Base-by-base conservation (phyloP, 2,329 filamentous ascomycete genomes). In the Penicillium digitatum region DNA sequence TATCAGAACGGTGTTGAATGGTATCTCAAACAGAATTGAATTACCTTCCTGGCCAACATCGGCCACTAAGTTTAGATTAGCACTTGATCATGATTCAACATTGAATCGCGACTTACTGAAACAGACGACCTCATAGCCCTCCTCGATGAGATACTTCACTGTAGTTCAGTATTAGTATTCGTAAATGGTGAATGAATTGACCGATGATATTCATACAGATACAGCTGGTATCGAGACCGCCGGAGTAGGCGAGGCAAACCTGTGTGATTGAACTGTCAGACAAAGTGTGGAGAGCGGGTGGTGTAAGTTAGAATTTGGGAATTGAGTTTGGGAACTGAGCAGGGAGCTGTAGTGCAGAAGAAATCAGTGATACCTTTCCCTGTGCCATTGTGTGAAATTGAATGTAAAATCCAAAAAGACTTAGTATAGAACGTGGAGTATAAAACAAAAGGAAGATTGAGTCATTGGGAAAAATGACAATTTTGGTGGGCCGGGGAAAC, bases 41-140 rank as follows among this genome's bases (percentile, higher is more conserved):
- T 49, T 70, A 75, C 78, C 78, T 67, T 87, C 83, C 76, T 90
- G 87, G 55, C 88, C 88, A 64, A 89, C 83, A 75, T 90, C 81
- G 76, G 87, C 87, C 71, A 88, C 78, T 75, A 47, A 47, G 40
- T 20, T 47, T 14, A 37, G 39, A 37, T 66, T 60, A 66, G 60
- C 31, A 47, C 42, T 44, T 20, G 16, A 39, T 34, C 44, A 11
- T 37, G 9, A 18, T 50, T 51, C 34, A 27, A 34, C 18, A 49
- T 48, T 34, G 18, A 16, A 40, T 18, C 39, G 22, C 26, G 20
- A 66, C 71, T 67, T 65, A 75, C 72, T 79, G 69, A 86, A 87
- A 74, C 81, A 83, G 64, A 87, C 80, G 62, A 88, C 86, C 62
- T 80, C 78, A 66, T 80, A 81, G 35, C 77, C 78, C 65, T 80